A percentile compares a stretch with the other conserved stretches of the same genome.
phyloP scores from a whole-genome alignment of 225 moss, liverwort and hornwort genomes.

The Pseudisothecium myosuroides region DNA sequence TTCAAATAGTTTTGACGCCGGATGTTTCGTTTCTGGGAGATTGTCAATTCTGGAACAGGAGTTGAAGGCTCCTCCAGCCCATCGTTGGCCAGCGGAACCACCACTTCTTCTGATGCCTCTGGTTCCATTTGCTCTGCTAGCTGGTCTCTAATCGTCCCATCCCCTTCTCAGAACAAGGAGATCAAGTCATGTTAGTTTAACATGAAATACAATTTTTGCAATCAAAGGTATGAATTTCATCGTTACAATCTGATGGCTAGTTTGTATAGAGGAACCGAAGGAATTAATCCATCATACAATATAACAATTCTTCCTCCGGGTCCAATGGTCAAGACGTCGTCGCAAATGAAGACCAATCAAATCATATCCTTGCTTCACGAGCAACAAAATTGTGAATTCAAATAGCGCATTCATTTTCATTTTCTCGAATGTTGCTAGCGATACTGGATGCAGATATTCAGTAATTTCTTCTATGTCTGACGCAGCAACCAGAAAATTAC shows the following conservation, averaged over 20 bases:
- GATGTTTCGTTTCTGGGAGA: conserved; percentile 73
- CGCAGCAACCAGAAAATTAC: not conserved
- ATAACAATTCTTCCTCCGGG: not conserved
- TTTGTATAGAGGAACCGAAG: not conserved
- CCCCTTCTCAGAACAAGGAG: not conserved
- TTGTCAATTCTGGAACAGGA: conserved; percentile 25
- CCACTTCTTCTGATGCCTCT: conserved; percentile 17
- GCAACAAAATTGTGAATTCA: not conserved
- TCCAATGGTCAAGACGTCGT: not conserved
- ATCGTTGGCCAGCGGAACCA: conserved; percentile 17
- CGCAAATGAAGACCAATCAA: not conserved
- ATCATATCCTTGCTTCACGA: not conserved
- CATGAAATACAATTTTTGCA: not conserved
- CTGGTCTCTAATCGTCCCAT: conserved; percentile 51
- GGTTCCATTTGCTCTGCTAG: conserved; percentile 27
- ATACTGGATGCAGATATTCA: not conserved
- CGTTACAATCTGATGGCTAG: not conserved
- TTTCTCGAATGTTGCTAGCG: not conserved
- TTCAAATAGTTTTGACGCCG: conserved; percentile 63
- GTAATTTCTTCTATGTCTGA: not conserved
- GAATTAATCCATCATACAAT: not conserved
- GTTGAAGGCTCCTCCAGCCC: not conserved
- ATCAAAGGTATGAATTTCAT: not conserved
- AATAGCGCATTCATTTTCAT: not conserved
- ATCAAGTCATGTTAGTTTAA: not conserved